Base-by-base conservation (phyloP, 306 rosid genomes). In the Quercus robur region DNA sequence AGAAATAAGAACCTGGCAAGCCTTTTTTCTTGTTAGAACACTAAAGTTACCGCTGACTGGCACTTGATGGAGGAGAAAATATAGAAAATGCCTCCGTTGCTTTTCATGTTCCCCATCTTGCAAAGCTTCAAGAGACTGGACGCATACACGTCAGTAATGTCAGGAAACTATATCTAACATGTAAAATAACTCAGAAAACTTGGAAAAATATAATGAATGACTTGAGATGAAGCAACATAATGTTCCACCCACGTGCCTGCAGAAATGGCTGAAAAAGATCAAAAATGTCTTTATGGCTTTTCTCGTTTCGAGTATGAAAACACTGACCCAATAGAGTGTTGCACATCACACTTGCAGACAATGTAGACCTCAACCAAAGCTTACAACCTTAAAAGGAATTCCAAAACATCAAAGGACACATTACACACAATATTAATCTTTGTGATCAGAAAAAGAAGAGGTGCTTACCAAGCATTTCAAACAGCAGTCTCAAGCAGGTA, bases 101-200 rank as follows among this genome's bases (percentile, higher is more conserved):
- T 95, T 95, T 87, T 91, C 97, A 86, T 91, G 96, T 64, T 95
- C 99, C 81, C 97, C 99, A 23, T 93, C 97, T 88, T 93, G 97
- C 88, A 95, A 85, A 80, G 97, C 99, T 88, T 95, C 99, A 76
- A 95, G 99, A 81, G 99, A 95, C 99, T 95, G 90, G 70, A 75
- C 61, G 71, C 69, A 71, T 58, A 67, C 67, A 62, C 56, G 64
- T 76, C 81, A 88, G 80, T 79, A 56, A 46, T 23, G 75, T 70
- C 51, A 66, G 72, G 59, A 73, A 55, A 57, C 69, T 10, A 71
- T 41, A 70, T 1, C 49, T 7, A 63, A 46, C 75, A 25, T n/a
- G 59, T 75, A 13, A 12, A 74, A 28, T 20, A 4, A 38, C 55
- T 15, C 10, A 8, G 23, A 75, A 51, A 72, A 14, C 12, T 46